These are phyloP conservation scores for Alliaria petiolata DNA, from an alignment of 345 rosid genomes.

Conservation along the genomic window DNA sequence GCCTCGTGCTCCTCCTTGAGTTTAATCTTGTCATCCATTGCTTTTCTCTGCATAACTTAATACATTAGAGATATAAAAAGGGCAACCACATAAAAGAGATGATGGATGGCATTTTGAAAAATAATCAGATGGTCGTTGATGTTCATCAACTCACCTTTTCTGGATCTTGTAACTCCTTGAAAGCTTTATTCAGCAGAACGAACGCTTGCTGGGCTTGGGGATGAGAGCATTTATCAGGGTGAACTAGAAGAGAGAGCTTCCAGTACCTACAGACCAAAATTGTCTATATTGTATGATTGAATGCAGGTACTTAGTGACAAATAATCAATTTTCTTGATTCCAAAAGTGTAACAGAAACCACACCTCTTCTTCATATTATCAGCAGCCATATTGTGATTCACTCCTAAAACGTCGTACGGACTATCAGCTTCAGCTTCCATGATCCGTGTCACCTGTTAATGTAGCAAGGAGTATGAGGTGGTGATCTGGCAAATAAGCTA, in stretches of 20 bases:
- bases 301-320: background rate
- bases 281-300: background rate
- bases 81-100: background rate
- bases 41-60: conserved; percentile 57
- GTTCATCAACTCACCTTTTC: conserved; percentile 54
- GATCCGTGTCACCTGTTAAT: conserved; percentile 71
- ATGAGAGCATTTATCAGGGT: conserved; percentile 94
- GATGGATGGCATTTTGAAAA: background rate
- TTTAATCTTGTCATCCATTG: conserved; percentile 86
- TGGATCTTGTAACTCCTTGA: conserved; percentile 90
- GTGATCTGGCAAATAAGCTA: background rate
- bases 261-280: conserved; percentile 56
- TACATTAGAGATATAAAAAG: conserved; percentile 10
- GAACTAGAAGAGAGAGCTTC: conserved; percentile 94
- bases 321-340: background rate
- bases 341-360: conserved; percentile 16
- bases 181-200: conserved; percentile 77
- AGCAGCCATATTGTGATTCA: conserved; percentile 58
- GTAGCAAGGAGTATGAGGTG: conserved; percentile 2
- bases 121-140: background rate
- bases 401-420: conserved; percentile 69
- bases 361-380: conserved; percentile 90
- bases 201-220: conserved; percentile 96
- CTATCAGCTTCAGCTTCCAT: conserved; percentile 52
- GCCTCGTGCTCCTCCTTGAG: conserved; percentile 80